Percentiles rank a stretch among this genome's conserved stretches.
phyloP scores from a whole-genome alignment of 352 stramenopile species.

The Phytophthora litchii region DNA sequence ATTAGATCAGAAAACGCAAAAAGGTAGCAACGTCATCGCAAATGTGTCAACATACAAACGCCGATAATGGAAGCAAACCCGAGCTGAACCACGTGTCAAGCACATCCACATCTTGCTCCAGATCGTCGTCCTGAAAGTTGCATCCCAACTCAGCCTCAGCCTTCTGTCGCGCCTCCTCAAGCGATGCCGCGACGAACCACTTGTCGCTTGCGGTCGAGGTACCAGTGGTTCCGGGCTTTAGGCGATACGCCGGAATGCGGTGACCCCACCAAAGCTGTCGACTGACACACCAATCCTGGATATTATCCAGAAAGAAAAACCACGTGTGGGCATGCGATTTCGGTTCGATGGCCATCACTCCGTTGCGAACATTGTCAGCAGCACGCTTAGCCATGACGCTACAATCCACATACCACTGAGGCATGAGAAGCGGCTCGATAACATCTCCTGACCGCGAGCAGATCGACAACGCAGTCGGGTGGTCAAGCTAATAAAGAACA shows the following conservation, averaged over 20 bases:
- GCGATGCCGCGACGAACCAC: conserved; percentile 96
- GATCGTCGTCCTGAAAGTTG: conserved; percentile 66
- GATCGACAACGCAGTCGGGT: conserved; percentile 89
- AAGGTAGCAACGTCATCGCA: no score
- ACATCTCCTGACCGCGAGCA: conserved; percentile 98
- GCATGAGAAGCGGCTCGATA: conserved; percentile 99
- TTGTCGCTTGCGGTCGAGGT: conserved; percentile 38
- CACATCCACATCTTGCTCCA: conserved; percentile 98
- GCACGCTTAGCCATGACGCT: conserved; percentile 94
- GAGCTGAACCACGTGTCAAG: conserved; percentile 99
- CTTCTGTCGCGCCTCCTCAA: conserved; percentile 91
- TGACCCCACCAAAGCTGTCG: conserved; percentile 99
- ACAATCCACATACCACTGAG: conserved; percentile 99
- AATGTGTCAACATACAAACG: conserved; percentile 48
- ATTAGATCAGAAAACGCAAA: no score
- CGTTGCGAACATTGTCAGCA: conserved; percentile 94
- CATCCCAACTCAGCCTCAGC: conserved; percentile 86
- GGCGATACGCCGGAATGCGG: conserved; percentile 97
- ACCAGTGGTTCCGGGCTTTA: conserved; percentile 39
- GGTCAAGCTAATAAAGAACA: conserved; percentile 51
- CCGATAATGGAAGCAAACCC: conserved; percentile 94
- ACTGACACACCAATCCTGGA: conserved; percentile 99
- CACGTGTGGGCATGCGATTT: conserved; percentile 93
- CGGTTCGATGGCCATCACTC: conserved; percentile 95
- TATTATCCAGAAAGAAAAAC: conserved; percentile 99